Base-by-base conservation (phyloP, 176 grass and related monocot species). In the Typha latifolia region DNA sequence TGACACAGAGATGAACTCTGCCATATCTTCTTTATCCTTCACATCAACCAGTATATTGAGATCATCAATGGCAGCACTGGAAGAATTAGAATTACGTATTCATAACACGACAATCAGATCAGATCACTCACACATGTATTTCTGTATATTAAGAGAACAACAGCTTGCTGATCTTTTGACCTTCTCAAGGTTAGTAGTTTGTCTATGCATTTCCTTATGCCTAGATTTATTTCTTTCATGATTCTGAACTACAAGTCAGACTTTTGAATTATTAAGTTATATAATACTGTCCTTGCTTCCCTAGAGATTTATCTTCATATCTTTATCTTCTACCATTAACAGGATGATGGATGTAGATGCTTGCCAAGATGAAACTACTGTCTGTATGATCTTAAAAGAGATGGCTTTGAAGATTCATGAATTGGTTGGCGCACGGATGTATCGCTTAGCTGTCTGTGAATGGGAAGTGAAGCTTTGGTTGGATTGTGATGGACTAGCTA, bases 401-500 rank as follows among this genome's bases (percentile, higher is more conserved):
- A 99, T 99, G 94, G 84, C 65, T 68, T 69, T 93, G 69, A 87
- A 90, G 80, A 80, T 93, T 78, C 90, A 99, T 78, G 86, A 99
- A 77, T 76, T 90, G 75, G 89, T 93, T 59, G 94, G 94, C 48
- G 89, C 84, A 47, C 82, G 89, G 72, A 99, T 99, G 94, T 89
- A 99, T 78, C 85, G 94, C 47, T 79, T 99, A 75, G 91, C 89
- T 76, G 89, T 99, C 24, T 93, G 86, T 69, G 86, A 99, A 59
- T 99, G 94, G 94, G 94, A 99, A 93, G 84, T 99, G 64, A 93
- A 90, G 73, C 77, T 99, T 62, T 82, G 83, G 86, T 84, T 99
- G 53, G 79, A 84, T 73, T 86, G 79, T 79, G 70, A 77, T 71
- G 94, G 89, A 68, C 72, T 82, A 24, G 75, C 94, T 77, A 84